phyloP scores from a whole-genome alignment of 345 rosid species.

The Citrus hindsii region DNA sequence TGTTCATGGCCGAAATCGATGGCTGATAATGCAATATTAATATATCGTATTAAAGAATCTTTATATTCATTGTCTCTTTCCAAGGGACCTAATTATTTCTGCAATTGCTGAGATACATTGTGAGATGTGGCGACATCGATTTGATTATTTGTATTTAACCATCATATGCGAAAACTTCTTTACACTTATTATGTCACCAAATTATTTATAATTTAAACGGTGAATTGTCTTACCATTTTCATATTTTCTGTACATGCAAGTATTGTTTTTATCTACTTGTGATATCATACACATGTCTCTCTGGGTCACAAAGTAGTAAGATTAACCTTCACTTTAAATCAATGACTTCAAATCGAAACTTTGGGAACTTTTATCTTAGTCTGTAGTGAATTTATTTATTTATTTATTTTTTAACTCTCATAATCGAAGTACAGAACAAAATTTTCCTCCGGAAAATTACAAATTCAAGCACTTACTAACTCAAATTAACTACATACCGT shows the following conservation, averaged over 20 bases:
- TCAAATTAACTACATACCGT: background rate
- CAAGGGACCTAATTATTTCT: background rate
- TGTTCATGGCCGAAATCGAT: background rate
- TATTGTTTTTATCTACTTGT: no score
- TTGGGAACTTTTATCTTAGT: no score
- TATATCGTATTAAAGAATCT: background rate
- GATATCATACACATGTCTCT: no score
- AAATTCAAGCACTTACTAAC: background rate
- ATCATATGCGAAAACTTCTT: no score
- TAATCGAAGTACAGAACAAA: background rate
- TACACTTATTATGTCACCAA: background rate
- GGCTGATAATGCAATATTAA: background rate
- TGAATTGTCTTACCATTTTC: background rate
- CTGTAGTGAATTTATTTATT: no score
- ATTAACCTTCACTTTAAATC: no score
- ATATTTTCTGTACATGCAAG: no score
- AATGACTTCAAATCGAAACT: no score
- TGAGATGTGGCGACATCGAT: background rate
- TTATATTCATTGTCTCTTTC: background rate
- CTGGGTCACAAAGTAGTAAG: no score
- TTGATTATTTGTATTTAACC: background rate
- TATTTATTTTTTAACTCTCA: no score
- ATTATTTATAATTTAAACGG: background rate
- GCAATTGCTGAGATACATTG: background rate
- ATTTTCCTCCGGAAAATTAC: no score